Evolutionary conservation across 192 early-diverging fungal genomes (phyloP).

Genomic region (Entomortierella beljakovae): DNA sequence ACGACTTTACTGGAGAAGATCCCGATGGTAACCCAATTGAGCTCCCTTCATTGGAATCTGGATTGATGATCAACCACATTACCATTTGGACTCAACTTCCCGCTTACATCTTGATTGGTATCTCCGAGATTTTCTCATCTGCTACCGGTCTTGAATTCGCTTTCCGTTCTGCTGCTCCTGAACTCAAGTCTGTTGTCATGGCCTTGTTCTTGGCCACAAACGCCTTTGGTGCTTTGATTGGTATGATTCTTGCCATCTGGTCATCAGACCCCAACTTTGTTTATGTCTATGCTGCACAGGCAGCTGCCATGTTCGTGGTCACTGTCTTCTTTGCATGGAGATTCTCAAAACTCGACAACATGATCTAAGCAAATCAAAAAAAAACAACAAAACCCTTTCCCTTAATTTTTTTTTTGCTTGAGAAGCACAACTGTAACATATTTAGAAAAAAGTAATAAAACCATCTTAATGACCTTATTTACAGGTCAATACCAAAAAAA

Average conservation of each 20-base stretch:
- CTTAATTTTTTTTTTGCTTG: too few relatives aligned
- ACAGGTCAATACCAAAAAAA: too few relatives aligned
- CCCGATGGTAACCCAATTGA: slow-evolving; percentile 33
- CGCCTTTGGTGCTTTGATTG: slow-evolving; percentile 69
- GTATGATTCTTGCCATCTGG: slow-evolving; percentile 69
- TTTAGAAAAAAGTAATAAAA: too few relatives aligned
- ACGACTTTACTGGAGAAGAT: slow-evolving; percentile 52
- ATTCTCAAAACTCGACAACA: slow-evolving; percentile 65
- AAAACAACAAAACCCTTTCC: not conserved
- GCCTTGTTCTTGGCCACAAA: slow-evolving; percentile 72
- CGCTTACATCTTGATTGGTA: slow-evolving; percentile 66
- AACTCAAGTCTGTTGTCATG: slow-evolving; percentile 76
- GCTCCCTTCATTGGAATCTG: slow-evolving; percentile 6
- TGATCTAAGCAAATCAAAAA: slow-evolving; percentile 23
- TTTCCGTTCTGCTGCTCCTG: slow-evolving; percentile 67
- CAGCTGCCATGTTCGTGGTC: slow-evolving; percentile 51
- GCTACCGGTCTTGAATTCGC: slow-evolving; percentile 76
- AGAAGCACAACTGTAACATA: too few relatives aligned
- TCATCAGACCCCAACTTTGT: slow-evolving; percentile 67
- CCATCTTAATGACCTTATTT: too few relatives aligned
- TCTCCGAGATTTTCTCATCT: slow-evolving; percentile 72
- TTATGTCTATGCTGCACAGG: slow-evolving; percentile 67
- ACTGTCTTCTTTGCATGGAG: slow-evolving; percentile 64
- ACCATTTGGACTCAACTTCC: slow-evolving; percentile 68
- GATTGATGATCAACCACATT: slow-evolving; percentile 62